Base-by-base conservation (phyloP, 2,329 filamentous ascomycete species). In the Thielaviopsis euricoi region DNA sequence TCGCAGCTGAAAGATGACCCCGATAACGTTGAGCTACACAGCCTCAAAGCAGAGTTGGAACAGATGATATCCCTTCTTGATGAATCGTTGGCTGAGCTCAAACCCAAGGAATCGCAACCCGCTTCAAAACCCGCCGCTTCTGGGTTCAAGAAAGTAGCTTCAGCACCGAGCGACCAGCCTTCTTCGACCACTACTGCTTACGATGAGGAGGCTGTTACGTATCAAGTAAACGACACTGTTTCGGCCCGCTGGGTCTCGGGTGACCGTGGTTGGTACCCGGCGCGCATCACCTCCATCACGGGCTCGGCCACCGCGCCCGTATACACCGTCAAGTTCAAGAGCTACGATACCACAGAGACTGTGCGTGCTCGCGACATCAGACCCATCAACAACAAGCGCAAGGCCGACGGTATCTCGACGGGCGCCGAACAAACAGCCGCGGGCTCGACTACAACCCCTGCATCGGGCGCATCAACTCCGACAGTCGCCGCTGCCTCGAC, bases 301-400 rank as follows among this genome's bases (percentile, higher is more conserved):
- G 93, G 93, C 60, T 95, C 89, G 9, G 84, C 85, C n/a, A 86
- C 83, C 50, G 87, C 88, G 56, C 91, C 90, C 40, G 87, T 96
- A 62, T 98, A 96, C 69, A 86, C 88, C 53, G 90, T 98, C 70
- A 93, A 87, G 64, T 98, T 97, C 76, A 91, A 94, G 72, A 87
- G 82, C 66, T 97, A 97, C 72, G 81, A 85, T 62, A 89, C 80
- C 22, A 88, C 85, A 52, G 89, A 95, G 70, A 93, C 87, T 37
- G 72, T 95, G 61, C 81, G 84, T 61, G 82, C 86, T 61, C 85
- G 86, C 70, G 89, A 97, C 66, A 87, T 96, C 63, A 84, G 87
- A 65, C 87, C 89, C 55, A 73, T 93, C 40, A 80, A 81, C 55
- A 83, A 80, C 71, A 90, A 95, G 75, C 82, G 89, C 67, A 95